A percentile compares a stretch with the other conserved stretches of the same genome.
Conservation (phyloP, 2,329 filamentous ascomycete genomes). For the Fusarium chaquense region DNA sequence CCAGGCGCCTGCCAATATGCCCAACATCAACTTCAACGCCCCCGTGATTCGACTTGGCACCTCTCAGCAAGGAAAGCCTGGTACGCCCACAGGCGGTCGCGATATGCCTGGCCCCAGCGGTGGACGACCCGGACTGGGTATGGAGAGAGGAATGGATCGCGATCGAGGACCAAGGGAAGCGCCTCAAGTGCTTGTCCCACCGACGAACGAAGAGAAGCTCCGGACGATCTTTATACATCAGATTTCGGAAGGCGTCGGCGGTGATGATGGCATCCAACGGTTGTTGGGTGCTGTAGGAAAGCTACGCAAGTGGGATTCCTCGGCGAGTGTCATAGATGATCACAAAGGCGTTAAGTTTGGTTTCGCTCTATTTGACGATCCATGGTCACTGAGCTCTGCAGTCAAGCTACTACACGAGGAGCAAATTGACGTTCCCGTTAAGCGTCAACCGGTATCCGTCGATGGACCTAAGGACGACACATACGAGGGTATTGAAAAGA, state of each 20-base stretch:
- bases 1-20: conserved; percentile 89
- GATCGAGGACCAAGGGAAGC: conserved; percentile 76
- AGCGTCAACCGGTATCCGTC: conserved; percentile 72
- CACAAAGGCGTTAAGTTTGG: conserved; percentile 89
- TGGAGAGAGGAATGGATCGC: conserved; percentile 75
- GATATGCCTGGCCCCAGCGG: conserved; percentile 54
- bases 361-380: conserved; percentile 95
- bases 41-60: conserved; percentile 95
- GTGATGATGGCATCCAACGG: conserved; percentile 82
- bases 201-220: conserved; percentile 89
- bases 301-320: conserved; percentile 86
- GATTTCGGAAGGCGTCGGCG: conserved; percentile 81
- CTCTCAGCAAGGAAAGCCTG: conserved; percentile 73
- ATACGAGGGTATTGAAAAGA: conserved; percentile 73
- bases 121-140: conserved; percentile 65
- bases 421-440: conserved; percentile 83
- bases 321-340: conserved; percentile 69
- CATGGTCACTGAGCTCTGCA: conserved; percentile 86
- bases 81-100: conserved; percentile 56
- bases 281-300: conserved; percentile 82
- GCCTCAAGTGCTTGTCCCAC: conserved; percentile 80
- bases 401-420: conserved; percentile 87
- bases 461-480: conserved; percentile 58
- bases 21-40: conserved; percentile 98
- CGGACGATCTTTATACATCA: conserved; percentile 91